Conservation (phyloP, 179 eudicot genomes). For the Beta macrorhiza region DNA sequence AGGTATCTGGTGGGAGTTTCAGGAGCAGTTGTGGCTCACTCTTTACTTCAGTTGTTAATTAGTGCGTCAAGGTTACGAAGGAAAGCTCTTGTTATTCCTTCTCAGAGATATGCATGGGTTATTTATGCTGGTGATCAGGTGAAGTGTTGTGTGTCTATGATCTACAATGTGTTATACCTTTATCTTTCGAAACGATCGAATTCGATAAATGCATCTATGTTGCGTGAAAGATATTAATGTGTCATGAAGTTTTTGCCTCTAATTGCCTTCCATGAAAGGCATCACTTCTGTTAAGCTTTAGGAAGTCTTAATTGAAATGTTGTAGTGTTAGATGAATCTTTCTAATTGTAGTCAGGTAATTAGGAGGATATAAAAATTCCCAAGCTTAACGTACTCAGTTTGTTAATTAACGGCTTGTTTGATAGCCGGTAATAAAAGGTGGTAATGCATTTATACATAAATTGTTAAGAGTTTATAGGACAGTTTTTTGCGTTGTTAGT, state of each 20-base stretch:
- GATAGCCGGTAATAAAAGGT: too few species aligned
- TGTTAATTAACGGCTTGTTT: too few species aligned
- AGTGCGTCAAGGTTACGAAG: conserved; percentile 45
- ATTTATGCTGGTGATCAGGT: conserved; percentile 91
- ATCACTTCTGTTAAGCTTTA: background rate
- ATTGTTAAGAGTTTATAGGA: too few species aligned
- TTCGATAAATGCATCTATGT: background rate
- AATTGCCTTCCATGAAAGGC: too few species aligned
- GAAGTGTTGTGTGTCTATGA: conserved; percentile 7
- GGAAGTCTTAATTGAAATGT: background rate
- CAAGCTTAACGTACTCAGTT: too few species aligned
- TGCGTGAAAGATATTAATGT: conserved; percentile 6
- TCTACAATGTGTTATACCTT: background rate
- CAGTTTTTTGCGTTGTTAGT: too few species aligned
- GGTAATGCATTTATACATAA: too few species aligned
- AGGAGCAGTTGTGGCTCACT: conserved; percentile 65
- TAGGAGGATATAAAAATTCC: too few species aligned
- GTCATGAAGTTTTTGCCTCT: too few species aligned
- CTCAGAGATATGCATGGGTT: conserved; percentile 73
- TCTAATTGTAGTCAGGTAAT: too few species aligned
- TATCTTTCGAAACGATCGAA: background rate
- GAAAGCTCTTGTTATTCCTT: conserved; percentile 53
- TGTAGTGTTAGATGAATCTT: too few species aligned
- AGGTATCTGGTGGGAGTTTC: conserved; percentile 84
- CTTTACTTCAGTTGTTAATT: conserved; percentile 61